Percentiles rank a stretch among this genome's conserved stretches.
Conservation (phyloP, 176 grass and related monocot genomes). For the Oryza glaberrima region DNA sequence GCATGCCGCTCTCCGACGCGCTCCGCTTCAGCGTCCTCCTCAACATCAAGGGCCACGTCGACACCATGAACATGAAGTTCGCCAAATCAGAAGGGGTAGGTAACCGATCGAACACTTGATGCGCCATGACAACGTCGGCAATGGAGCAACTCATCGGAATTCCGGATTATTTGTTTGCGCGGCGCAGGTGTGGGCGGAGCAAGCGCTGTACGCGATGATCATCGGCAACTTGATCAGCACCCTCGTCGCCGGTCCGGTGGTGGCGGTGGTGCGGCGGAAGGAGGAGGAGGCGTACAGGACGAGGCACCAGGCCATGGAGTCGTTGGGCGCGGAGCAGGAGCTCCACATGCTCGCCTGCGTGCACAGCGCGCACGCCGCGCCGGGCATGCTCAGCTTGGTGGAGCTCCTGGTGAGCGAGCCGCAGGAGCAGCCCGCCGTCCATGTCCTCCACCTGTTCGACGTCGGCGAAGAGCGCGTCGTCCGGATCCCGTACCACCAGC, state of each 20-base stretch:
- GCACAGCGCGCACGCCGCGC: conserved; percentile 45
- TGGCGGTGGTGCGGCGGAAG: conserved; percentile 28
- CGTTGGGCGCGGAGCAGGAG: conserved; percentile 20
- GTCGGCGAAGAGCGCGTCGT: background rate
- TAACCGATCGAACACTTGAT: background rate
- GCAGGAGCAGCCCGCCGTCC: conserved; percentile 38
- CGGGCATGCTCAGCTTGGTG: conserved; percentile 38
- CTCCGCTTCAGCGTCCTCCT: conserved; percentile 55
- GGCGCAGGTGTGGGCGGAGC: conserved; percentile 61
- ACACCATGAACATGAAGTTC: conserved; percentile 68
- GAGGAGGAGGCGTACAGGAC: conserved; percentile 43
- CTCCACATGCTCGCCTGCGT: conserved; percentile 42
- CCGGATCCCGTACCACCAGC: conserved; percentile 26
- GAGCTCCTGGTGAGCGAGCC: conserved; percentile 41
- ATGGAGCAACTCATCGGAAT: background rate
- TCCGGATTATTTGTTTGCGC: background rate
- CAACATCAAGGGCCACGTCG: conserved; percentile 57
- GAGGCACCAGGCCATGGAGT: conserved; percentile 47
- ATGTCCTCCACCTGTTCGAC: conserved; percentile 48
- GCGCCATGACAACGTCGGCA: background rate
- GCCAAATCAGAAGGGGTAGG: conserved; percentile 51
- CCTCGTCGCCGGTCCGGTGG: conserved; percentile 37
- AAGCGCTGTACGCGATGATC: conserved; percentile 60
- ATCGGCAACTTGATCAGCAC: conserved; percentile 57
- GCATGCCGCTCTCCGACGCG: conserved; percentile 49